A percentile compares a stretch with the other conserved stretches of the same genome.
These are phyloP conservation scores for Fennellomyces sp. DNA, from an alignment of 371 early-diverging fungal genomes.

Conservation along the genomic window DNA sequence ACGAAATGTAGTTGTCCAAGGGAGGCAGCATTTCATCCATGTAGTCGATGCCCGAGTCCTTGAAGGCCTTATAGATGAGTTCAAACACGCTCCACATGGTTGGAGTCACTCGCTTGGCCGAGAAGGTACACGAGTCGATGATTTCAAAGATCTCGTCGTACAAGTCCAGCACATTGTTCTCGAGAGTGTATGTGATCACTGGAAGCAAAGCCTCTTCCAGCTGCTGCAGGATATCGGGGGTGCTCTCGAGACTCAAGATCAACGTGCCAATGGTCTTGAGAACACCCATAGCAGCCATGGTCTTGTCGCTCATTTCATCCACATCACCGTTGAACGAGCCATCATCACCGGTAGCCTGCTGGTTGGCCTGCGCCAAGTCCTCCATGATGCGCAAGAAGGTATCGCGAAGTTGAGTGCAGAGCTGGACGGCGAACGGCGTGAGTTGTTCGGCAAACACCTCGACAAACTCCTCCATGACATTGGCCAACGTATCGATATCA, in stretches of 20 bases:
- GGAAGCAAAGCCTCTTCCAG: constrained; percentile 79
- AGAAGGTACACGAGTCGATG: constrained; percentile 83
- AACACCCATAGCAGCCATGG: constrained; percentile 88
- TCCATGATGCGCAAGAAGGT: constrained; percentile 84
- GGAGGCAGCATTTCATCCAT: constrained; percentile 83
- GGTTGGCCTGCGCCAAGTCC: constrained; percentile 50
- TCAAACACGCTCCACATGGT: constrained; percentile 87
- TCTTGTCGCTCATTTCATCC: constrained; percentile 80
- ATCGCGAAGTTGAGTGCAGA: constrained; percentile 81
- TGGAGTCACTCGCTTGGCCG: constrained; percentile 78
- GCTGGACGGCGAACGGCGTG: constrained; percentile 87
- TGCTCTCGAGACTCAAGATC: constrained; percentile 70
- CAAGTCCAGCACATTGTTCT: constrained; percentile 73
- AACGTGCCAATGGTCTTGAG: constrained; percentile 89
- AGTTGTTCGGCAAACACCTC: constrained; percentile 87
- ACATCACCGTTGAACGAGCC: constrained; percentile 34
- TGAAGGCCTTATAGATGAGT: constrained; percentile 72
- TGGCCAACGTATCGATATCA: constrained; percentile 85
- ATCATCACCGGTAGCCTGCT: constrained; percentile 37
- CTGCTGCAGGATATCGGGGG: constrained; percentile 63
- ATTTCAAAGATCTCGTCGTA: constrained; percentile 89
- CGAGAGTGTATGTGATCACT: constrained; percentile 71
- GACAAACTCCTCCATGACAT: constrained; percentile 89
- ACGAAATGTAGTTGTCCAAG: constrained; percentile 86
- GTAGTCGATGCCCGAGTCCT: constrained; percentile 75